Evolutionary conservation across 257 asterid species (phyloP), one percentile per base, ranked within the genome.

Genomic region (Eustoma russellianum): DNA sequence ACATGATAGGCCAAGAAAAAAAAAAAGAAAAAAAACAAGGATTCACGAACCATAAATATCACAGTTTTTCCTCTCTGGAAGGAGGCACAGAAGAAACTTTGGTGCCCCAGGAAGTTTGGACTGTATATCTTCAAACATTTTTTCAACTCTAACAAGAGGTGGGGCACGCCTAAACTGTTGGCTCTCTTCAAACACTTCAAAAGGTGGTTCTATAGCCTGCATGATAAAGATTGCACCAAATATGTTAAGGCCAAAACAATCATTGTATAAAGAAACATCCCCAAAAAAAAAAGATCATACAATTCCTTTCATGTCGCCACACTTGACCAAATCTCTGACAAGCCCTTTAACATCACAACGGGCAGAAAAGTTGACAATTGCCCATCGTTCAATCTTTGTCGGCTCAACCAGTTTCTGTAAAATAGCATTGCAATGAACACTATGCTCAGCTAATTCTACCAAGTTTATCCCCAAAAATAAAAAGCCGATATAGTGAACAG

Each of bases 321-420:
- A 78, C 70, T 73, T 90, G 11, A 63, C 69, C 64, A 86, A 53
- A 50, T 90, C 94, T 18, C 81, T 67, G 66, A 86, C 43, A 41
- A 90, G 88, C 51, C 63, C 59, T 44, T 64, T 74, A 0, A 73
- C 48, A 41, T 90, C 93, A 65, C 97, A 90, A 41, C 97, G 94
- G 6, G 88, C 86, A 10, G 97, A 90, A 56, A 90, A 90, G 79
- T 90, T 90, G 28, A 78, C 95, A 50, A 86, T 82, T 12, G 93
- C 95, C 96, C 97, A 90, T 9, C 70, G 74, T 33, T 86, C 91
- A n/a, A 90, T 52, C 88, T 78, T 79, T 33, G 75, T 57, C 0
- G 94, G 85, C 17, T 79, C 66, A 17, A 70, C 77, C 30, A 86
- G 68, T 83, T 50, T 83, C 97, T 90, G 82, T 49, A 16, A 55